Evolutionary conservation across 148 eudicot genomes (phyloP), one percentile per base, ranked within the genome.

Genomic region (Heliamphora exappendiculata): DNA sequence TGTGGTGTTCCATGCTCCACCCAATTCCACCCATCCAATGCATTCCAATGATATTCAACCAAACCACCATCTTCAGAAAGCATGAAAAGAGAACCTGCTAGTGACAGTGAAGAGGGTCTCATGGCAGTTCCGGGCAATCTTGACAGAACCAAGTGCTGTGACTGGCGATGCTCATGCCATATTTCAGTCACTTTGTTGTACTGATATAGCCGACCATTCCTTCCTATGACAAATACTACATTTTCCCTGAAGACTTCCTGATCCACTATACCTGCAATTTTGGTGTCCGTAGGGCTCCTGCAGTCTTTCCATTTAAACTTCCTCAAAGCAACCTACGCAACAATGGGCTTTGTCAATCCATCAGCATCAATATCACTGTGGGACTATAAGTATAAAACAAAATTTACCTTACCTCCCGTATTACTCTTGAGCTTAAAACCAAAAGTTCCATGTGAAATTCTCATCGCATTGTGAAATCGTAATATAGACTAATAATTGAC

Each of bases 251-350:
- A 81, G 54, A 80, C 84, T 86, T 93, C 91, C 75, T 91, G 93
- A 79, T 93, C 98, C n/a, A 85, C 94, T 78, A 93, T 89, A 31
- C 86, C 72, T 63, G 98, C 92, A 7, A 91, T 75, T 81, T 87
- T 91, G 39, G 82, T 86, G 81, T 75, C 83, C 76, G 84, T 85
- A 29, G 98, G 98, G 70, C 54, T 82, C 78, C 78, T 84, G 84
- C 94, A 89, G 81, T 91, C 96, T 78, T 88, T 93, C 98, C 98
- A 93, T 80, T 86, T 89, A 83, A 87, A 93, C 53, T 80, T 91
- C 79, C 84, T 82, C 53, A 80, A 78, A 45, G 91, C 90, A 78
- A 93, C 96, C 98, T 93, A 73, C 45, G 73, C 12, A 72, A 53
- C 29, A 57, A 29, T n/a, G 19, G 3, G 5, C 10, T 45, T 42